A percentile compares a stretch with the other conserved stretches of the same genome.
Evolutionary conservation across 148 eudicot genomes (phyloP).

Genomic region (Rhododendron williamsianum): DNA sequence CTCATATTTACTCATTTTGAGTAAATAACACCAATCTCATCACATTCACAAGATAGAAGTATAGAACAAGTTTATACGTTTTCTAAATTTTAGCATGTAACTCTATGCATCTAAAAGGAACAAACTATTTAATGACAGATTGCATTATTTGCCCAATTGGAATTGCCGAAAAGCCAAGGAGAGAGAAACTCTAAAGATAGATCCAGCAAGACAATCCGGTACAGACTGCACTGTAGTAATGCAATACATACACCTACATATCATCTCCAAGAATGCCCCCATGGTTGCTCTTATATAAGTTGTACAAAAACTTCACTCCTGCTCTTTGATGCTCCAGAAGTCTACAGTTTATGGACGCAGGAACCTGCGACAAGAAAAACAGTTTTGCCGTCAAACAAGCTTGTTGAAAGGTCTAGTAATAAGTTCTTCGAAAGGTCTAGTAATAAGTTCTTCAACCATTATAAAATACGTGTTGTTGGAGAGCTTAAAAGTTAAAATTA

Average conservation of each 20-base stretch:
- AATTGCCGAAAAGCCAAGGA: not conserved
- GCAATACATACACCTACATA: constrained; percentile 54
- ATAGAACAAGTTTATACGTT: not conserved
- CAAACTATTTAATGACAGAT: no score
- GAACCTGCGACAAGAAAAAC: constrained; percentile 48
- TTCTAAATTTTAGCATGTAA: no score
- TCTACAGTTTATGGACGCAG: constrained; percentile 91
- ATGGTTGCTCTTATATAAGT: constrained; percentile 73
- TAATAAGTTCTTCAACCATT: not conserved
- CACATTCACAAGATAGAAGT: not conserved
- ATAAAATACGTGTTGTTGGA: not conserved
- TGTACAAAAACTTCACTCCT: constrained; percentile 77
- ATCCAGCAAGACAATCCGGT: not conserved
- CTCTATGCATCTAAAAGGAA: not conserved
- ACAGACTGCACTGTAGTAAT: not conserved
- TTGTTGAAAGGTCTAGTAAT: not conserved
- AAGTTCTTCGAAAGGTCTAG: not conserved
- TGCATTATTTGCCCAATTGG: not conserved
- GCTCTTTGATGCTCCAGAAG: constrained; percentile 82
- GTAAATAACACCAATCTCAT: not conserved
- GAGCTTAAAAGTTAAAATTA: not conserved
- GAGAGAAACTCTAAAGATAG: not conserved
- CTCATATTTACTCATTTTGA: not conserved
- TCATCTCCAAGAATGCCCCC: constrained; percentile 99
- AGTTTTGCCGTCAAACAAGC: not conserved